Evolutionary conservation across 257 asterid species (phyloP), one percentile per base, ranked within the genome.

Genomic region (Nicotiana tomentosiformis): DNA sequence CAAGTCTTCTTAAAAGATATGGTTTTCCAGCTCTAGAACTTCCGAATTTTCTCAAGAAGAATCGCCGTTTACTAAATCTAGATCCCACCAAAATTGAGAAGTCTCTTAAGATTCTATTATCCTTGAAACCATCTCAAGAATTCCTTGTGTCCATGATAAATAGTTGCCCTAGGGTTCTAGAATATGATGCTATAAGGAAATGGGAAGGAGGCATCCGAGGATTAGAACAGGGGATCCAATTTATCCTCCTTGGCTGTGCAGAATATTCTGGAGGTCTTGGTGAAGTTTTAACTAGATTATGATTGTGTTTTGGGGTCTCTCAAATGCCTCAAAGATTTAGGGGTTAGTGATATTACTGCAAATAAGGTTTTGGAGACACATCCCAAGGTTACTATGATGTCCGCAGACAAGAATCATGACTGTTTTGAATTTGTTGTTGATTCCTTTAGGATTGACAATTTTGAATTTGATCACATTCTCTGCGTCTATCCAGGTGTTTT

Each of bases 141-240:
- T 91, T 91, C 84, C 90, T 94, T 37, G 81, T 91, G 84, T 91
- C 93, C 20, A 84, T 89, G 1, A 89, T 93, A 26, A 81, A 79
- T 74, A 83, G 87, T 51, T 94, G 93, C 84, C 97, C 97, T 81
- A 77, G 91, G 62, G 83, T 91, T 53, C 85, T 93, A 15, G 90
- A 91, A 5, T 82, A 86, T 30, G 89, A 89, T 8, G 89, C 89
- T 87, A 82, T 93, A 85, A 85, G 81, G 68, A 93, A 89, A 35
- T 94, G 98, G 98, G 84, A 68, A 81, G 39, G 30, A 82, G 89
- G 86, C 64, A 46, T 88, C 77, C 61, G 60, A 7, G 85, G 87
- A 72, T 72, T 72, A 7, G 58, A 88, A 58, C 88, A 89, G 62
- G 62, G 55, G 86, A 65, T 82, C 74, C 57, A 67, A 85, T 10